Conservation (phyloP, 768 basidiomycete genomes). For the Hericium coralloides region DNA sequence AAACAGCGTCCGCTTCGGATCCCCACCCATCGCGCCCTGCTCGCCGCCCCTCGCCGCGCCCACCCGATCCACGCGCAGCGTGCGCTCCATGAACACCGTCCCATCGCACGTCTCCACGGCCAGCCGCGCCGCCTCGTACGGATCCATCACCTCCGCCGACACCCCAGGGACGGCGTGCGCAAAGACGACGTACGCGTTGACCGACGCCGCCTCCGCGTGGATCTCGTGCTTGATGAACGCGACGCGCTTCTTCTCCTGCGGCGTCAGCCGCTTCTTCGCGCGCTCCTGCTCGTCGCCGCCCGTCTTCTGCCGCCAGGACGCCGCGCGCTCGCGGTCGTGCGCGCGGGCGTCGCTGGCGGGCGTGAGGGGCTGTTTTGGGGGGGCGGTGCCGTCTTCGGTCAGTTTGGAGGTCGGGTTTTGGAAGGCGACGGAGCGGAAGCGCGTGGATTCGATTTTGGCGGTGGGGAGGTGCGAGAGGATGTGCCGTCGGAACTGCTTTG, state of each 20-base stretch:
- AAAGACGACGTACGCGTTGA: constrained; percentile 90
- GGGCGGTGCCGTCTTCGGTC: constrained; percentile 28
- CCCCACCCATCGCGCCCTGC: constrained; percentile 29
- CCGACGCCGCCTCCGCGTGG: constrained; percentile 63
- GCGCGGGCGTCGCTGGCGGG: constrained; percentile 15
- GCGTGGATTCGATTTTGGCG: constrained; percentile 83
- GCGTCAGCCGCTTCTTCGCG: constrained; percentile 41
- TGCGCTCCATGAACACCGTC: constrained; percentile 64
- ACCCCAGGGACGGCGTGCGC: constrained; percentile 48
- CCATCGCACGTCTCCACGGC: constrained; percentile 59
- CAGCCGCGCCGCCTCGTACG: constrained; percentile 57
- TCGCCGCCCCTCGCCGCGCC: constrained; percentile 17
- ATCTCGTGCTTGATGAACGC: constrained; percentile 92
- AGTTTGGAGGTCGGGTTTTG: constrained; percentile 63
- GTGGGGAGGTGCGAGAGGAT: constrained; percentile 61
- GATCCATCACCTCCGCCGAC: constrained; percentile 46
- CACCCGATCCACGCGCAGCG: constrained; percentile 66
- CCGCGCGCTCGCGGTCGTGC: constrained; percentile 47
- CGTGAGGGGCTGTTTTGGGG: constrained; percentile 20
- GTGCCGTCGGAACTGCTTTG: constrained; percentile 71
- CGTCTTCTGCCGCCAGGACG: constrained; percentile 41
- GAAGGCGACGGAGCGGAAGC: constrained; percentile 93
- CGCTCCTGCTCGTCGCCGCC: constrained; percentile 30
- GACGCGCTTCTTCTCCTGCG: constrained; percentile 85
- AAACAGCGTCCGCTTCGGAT: constrained; percentile 81